Evolutionary conservation across 2,329 filamentous ascomycete genomes (phyloP).

Genomic region (Colletotrichum sp.): DNA sequence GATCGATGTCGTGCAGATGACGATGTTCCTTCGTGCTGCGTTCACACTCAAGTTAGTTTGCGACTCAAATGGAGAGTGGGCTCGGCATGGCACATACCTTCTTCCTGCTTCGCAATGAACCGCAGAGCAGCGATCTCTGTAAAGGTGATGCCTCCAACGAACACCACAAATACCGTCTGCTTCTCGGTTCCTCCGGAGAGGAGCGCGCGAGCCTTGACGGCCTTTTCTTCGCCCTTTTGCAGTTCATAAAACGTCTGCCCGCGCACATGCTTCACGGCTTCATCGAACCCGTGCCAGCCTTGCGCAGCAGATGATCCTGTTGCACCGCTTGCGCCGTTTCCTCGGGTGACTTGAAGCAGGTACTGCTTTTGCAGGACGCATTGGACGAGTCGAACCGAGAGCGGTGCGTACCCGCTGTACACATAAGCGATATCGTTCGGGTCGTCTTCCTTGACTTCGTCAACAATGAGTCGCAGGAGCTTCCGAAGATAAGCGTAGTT

Average conservation of each 20-base stretch:
- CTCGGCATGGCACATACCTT: constrained; percentile 50
- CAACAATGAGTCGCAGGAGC: constrained; percentile 85
- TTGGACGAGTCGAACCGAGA: constrained; percentile 90
- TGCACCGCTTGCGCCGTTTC: constrained; percentile 56
- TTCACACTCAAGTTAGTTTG: not conserved
- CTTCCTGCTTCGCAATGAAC: constrained; percentile 86
- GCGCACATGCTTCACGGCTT: constrained; percentile 84
- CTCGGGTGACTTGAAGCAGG: constrained; percentile 72
- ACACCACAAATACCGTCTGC: constrained; percentile 95
- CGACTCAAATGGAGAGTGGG: not conserved
- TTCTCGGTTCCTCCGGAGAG: constrained; percentile 76
- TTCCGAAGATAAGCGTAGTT: constrained; percentile 92
- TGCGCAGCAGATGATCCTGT: constrained; percentile 56
- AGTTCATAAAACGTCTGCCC: constrained; percentile 91
- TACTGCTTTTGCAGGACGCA: constrained; percentile 92
- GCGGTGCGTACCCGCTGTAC: constrained; percentile 94
- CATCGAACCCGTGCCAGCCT: constrained; percentile 94
- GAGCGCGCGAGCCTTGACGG: constrained; percentile 83
- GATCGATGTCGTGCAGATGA: constrained; percentile 92
- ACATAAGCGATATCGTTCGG: constrained; percentile 97
- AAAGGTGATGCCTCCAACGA: constrained; percentile 95
- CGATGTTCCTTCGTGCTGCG: constrained; percentile 77
- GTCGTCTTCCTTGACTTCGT: constrained; percentile 94
- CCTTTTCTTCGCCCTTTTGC: constrained; percentile 92
- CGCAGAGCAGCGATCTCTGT: constrained; percentile 94